Percentiles rank a stretch among this genome's conserved stretches.
phyloP scores from a whole-genome alignment of 2,329 filamentous ascomycete species.

The Phialophora verrucosa region DNA sequence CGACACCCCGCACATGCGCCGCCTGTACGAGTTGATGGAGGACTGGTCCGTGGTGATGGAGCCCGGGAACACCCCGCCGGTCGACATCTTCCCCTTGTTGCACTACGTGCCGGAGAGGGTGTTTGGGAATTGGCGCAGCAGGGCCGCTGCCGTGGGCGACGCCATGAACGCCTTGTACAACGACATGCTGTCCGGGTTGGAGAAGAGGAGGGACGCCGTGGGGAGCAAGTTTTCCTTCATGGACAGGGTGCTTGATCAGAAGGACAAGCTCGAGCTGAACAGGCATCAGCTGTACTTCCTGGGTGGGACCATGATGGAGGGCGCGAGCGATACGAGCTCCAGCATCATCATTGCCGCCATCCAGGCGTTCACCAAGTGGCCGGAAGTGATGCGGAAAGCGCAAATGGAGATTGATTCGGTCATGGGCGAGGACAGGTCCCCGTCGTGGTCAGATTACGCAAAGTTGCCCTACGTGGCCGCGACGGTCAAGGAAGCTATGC shows the following conservation, averaged over 20 bases:
- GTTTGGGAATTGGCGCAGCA: conserved; percentile 49
- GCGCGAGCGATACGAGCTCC: conserved; percentile 50
- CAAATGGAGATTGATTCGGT: conserved; percentile 53
- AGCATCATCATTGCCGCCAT: conserved; percentile 48
- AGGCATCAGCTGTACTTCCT: conserved; percentile 51
- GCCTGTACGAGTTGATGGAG: conserved; percentile 53
- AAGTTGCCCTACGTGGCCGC: conserved; percentile 45
- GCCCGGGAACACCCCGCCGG: conserved; percentile 56
- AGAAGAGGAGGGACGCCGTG: conserved; percentile 42
- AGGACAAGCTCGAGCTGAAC: conserved; percentile 42
- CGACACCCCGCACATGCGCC: conserved; percentile 46
- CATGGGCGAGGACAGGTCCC: conserved; percentile 44
- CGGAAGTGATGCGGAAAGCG: conserved; percentile 51
- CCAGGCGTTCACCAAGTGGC: conserved; percentile 57
- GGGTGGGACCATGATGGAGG: conserved; percentile 43
- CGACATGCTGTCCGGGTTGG: conserved; percentile 45
- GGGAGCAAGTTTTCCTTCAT: conserved; percentile 45
- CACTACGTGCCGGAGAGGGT: conserved; percentile 51
- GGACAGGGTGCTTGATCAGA: conserved; percentile 50
- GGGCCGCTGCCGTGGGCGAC: conserved; percentile 47
- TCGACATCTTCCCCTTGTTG: conserved; percentile 56
- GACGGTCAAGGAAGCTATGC: conserved; percentile 44
- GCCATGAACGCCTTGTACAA: conserved; percentile 53
- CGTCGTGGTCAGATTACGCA: conserved; percentile 43
- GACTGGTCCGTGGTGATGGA: conserved; percentile 55